Evolutionary conservation across 768 basidiomycete species (phyloP).

Genomic region (Boletus pseudo-olivaceus): DNA sequence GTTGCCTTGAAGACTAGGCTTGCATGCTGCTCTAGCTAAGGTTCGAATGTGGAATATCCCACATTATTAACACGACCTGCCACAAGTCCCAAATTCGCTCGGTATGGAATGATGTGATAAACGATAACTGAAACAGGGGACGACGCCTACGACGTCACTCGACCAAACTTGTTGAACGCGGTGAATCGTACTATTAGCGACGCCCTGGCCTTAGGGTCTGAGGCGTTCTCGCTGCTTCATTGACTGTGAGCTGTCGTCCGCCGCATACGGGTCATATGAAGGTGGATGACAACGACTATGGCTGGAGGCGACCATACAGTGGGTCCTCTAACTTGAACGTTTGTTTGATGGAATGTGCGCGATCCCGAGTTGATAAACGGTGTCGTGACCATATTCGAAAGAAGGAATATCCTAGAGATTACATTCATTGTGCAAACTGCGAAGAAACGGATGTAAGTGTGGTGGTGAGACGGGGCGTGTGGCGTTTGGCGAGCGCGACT

Average conservation of each 20-base stretch:
- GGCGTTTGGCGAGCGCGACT: not conserved
- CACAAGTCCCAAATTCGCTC: not conserved
- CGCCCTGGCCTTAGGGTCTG: too few relatives aligned
- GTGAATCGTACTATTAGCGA: too few relatives aligned
- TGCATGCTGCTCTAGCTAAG: too few relatives aligned
- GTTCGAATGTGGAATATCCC: not conserved
- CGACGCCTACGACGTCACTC: not conserved
- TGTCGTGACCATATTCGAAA: too few relatives aligned
- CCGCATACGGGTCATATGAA: not conserved
- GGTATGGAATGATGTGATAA: not conserved
- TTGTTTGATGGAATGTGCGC: not conserved
- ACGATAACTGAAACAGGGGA: not conserved
- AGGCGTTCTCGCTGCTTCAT: not conserved
- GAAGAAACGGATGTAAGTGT: not conserved
- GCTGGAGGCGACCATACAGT: too few relatives aligned
- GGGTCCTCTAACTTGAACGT: not conserved
- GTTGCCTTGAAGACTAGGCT: not conserved
- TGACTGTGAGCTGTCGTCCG: not conserved
- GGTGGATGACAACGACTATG: not conserved
- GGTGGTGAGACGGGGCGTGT: not conserved
- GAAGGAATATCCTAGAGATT: not conserved
- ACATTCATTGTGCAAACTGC: not conserved
- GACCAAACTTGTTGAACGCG: not conserved
- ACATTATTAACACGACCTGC: not conserved
- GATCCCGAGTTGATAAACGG: not conserved